Conservation (phyloP, 768 basidiomycete species). For the Mycena vitilis region DNA sequence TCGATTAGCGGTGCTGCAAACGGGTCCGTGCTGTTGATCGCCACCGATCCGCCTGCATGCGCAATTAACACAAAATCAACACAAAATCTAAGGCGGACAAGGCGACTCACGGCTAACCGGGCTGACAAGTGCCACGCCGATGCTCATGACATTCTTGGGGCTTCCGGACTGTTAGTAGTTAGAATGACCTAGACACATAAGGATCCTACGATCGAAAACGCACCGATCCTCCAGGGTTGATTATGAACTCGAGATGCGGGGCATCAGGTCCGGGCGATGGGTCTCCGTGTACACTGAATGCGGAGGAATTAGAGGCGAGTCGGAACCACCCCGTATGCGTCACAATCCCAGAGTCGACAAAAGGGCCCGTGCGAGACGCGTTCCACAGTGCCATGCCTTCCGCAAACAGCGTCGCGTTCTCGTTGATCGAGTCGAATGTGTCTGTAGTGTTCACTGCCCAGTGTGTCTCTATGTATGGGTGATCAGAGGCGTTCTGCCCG, state of each 20-base stretch:
- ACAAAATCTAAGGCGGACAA: background rate
- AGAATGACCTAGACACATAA: conserved; percentile 11
- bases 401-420: conserved; percentile 3
- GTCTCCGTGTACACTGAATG: background rate
- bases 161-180: background rate
- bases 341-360: conserved; percentile 4
- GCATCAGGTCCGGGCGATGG: conserved; percentile 13
- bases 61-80: background rate
- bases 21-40: conserved; percentile 7
- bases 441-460: conserved; percentile 19
- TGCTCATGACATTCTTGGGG: conserved; percentile 3
- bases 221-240: conserved; percentile 9
- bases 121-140: background rate
- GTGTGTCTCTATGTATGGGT: background rate
- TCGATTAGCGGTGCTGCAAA: conserved; percentile 4
- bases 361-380: conserved; percentile 4
- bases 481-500: conserved; percentile 15
- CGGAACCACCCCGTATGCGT: conserved; percentile 9
- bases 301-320: background rate
- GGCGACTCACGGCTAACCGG: background rate
- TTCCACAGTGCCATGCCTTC: conserved; percentile 7
- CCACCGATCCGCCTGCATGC: conserved; percentile 10
- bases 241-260: conserved; percentile 12
- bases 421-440: conserved; percentile 4
- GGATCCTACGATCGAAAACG: conserved; percentile 6